phyloP scores from a whole-genome alignment of 768 basidiomycete genomes.

The Hypsizygus marmoreus region DNA sequence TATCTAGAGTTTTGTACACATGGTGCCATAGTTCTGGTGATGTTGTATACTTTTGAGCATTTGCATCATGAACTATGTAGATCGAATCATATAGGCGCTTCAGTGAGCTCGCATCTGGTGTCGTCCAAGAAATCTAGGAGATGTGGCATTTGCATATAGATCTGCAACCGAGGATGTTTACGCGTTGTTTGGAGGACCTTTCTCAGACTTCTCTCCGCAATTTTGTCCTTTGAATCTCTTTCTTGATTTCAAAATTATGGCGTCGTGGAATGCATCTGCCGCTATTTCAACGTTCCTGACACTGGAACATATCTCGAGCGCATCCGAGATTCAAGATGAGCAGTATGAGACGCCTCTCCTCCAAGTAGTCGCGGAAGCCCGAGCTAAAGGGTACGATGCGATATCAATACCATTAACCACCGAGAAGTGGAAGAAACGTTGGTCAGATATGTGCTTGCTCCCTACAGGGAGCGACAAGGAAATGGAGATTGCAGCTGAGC shows the following conservation, averaged over 20 bases:
- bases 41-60: too few species aligned
- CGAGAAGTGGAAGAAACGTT: conserved; percentile 80
- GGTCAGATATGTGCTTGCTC: conserved; percentile 86
- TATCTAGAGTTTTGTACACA: too few species aligned
- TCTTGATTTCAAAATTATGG: conserved; percentile 16
- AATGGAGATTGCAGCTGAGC: conserved; percentile 47
- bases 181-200: conserved; percentile 9
- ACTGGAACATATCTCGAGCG: conserved; percentile 9
- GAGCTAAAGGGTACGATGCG: conserved; percentile 68
- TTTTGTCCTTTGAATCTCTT: background rate
- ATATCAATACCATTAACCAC: conserved; percentile 91
- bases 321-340: conserved; percentile 2
- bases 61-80: too few species aligned
- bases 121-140: too few species aligned
- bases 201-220: background rate
- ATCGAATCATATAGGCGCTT: too few species aligned
- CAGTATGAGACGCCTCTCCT: conserved; percentile 50
- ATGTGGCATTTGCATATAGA: too few species aligned
- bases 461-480: conserved; percentile 45
- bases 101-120: too few species aligned
- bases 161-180: conserved; percentile 10
- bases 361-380: conserved; percentile 51
- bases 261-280: conserved; percentile 37
- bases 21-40: too few species aligned
- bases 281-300: conserved; percentile 19